Percentiles rank a stretch among this genome's conserved stretches.
These are phyloP conservation scores for Ganoderma meredithae DNA, from an alignment of 1,284 basidiomycete genomes.

Conservation along the genomic window DNA sequence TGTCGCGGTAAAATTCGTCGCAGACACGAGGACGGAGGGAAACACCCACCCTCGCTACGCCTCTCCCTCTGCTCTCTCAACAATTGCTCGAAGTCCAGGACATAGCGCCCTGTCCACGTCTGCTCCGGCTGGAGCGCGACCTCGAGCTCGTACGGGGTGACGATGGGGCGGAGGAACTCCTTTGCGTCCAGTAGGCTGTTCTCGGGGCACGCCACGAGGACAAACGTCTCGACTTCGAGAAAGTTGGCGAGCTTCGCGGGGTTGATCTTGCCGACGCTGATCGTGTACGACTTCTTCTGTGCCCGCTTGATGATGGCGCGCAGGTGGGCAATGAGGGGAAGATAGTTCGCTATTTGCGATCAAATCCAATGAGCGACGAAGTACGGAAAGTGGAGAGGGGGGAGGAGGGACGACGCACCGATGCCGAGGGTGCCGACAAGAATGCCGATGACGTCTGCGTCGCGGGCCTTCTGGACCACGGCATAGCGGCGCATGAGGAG, in stretches of 20 bases:
- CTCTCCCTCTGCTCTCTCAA: constrained; percentile 50
- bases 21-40: neutral
- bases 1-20: neutral
- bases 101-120: constrained; percentile 84
- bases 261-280: constrained; percentile 95
- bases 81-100: constrained; percentile 82
- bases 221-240: constrained; percentile 95
- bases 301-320: constrained; percentile 69
- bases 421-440: constrained; percentile 96
- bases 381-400: too few species aligned
- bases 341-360: constrained; percentile 69
- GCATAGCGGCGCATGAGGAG: constrained; percentile 94
- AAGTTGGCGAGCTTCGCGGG: constrained; percentile 97
- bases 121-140: constrained; percentile 77
- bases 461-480: constrained; percentile 87
- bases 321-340: constrained; percentile 82
- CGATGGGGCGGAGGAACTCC: constrained; percentile 90
- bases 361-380: too few species aligned
- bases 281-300: constrained; percentile 92
- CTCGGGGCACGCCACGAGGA: constrained; percentile 94
- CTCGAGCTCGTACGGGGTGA: constrained; percentile 94
- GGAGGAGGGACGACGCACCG: constrained; percentile 52
- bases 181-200: constrained; percentile 90
- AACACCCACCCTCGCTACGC: constrained; percentile 8
- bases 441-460: constrained; percentile 95